Conservation (phyloP, 2,329 filamentous ascomycete species). For the Biscogniauxia marginata region DNA sequence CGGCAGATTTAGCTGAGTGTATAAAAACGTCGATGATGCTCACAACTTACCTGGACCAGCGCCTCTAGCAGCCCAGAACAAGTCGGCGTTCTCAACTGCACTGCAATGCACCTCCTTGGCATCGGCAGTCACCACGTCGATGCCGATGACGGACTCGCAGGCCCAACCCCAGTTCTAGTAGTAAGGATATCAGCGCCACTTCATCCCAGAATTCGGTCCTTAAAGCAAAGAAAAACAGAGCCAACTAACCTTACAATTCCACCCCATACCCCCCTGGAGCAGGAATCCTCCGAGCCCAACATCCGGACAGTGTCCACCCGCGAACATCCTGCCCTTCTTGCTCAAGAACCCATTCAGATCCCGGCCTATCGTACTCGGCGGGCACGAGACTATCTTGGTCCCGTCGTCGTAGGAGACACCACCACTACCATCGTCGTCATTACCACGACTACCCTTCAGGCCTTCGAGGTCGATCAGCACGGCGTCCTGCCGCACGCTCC, state of each 20-base stretch:
- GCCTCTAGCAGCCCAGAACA: conserved; percentile 50
- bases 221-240: conserved; percentile 7
- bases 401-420: conserved; percentile 38
- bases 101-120: conserved; percentile 38
- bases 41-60: conserved; percentile 39
- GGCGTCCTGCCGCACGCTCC: conserved; percentile 47
- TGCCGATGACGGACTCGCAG: conserved; percentile 43
- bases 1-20: conserved; percentile 2
- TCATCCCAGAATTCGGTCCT: neutral
- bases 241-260: conserved; percentile 48
- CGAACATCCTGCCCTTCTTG: conserved; percentile 44
- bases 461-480: conserved; percentile 40
- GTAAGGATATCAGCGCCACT: neutral
- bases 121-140: conserved; percentile 49
- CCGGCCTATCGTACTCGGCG: conserved; percentile 47
- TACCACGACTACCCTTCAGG: conserved; percentile 19
- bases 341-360: conserved; percentile 41
- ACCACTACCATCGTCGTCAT: neutral
- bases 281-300: conserved; percentile 57
- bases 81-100: conserved; percentile 40
- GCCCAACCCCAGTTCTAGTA: conserved; percentile 54
- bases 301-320: conserved; percentile 55
- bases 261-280: conserved; percentile 57
- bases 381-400: conserved; percentile 39
- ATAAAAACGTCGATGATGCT: neutral